A percentile compares a stretch with the other conserved stretches of the same genome.
Conservation (phyloP, 495 filamentous ascomycete genomes). For the Xylaria grammica region DNA sequence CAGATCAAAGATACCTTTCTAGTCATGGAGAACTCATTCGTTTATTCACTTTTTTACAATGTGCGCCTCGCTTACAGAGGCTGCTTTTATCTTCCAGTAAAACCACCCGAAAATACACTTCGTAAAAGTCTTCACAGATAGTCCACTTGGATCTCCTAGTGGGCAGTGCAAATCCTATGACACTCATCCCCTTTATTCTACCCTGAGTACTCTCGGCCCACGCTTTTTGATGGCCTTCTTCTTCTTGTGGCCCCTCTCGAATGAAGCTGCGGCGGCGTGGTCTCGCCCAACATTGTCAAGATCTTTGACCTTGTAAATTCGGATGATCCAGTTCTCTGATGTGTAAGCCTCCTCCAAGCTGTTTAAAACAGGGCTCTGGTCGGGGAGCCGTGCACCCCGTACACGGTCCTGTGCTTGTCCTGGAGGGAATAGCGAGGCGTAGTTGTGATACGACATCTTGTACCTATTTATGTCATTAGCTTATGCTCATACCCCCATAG, state of each 20-base stretch:
- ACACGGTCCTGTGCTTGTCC: slow-evolving; percentile 94
- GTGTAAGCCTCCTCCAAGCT: slow-evolving; percentile 97
- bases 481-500: not conserved
- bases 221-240: slow-evolving; percentile 81
- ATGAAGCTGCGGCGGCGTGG: slow-evolving; percentile 81
- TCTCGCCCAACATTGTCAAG: slow-evolving; percentile 94
- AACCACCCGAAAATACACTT: slow-evolving; percentile 17
- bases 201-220: slow-evolving; percentile 79
- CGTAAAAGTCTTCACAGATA: not conserved
- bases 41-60: slow-evolving; percentile 22
- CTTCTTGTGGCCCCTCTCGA: slow-evolving; percentile 94
- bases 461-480: slow-evolving; percentile 70
- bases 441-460: slow-evolving; percentile 99
- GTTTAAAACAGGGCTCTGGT: slow-evolving; percentile 82
- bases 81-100: slow-evolving; percentile 19
- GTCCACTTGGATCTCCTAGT: not conserved
- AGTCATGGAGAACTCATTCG: slow-evolving; percentile 4
- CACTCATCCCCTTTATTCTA: slow-evolving; percentile 64
- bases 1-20: not conserved
- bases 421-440: slow-evolving; percentile 84
- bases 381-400: slow-evolving; percentile 78
- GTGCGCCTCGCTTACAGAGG: slow-evolving; percentile 5
- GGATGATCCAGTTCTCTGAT: slow-evolving; percentile 99
- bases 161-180: not conserved
- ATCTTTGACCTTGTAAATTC: slow-evolving; percentile 99